phyloP scores from a whole-genome alignment of 305 asterid species.

The Stenogyne calaminthoides region DNA sequence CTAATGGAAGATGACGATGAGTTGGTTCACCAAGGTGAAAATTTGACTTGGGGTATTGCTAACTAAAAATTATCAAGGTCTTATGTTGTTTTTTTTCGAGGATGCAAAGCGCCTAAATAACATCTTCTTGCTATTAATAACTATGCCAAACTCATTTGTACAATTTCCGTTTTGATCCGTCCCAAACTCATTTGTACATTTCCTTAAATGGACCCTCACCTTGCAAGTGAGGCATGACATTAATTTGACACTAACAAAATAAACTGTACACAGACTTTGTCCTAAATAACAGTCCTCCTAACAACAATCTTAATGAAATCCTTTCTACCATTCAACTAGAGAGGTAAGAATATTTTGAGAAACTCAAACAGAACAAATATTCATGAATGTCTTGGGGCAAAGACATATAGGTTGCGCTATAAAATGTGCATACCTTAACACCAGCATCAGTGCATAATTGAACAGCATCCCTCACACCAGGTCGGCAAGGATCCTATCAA shows the following conservation, averaged over 20 bases:
- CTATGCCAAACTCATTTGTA: too few species aligned
- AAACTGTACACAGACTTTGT: neutral
- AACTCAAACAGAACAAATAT: neutral
- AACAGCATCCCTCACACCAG: constrained; percentile 84
- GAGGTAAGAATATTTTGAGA: neutral
- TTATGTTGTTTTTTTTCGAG: too few species aligned
- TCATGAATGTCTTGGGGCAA: neutral
- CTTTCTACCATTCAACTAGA: neutral
- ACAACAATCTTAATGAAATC: neutral
- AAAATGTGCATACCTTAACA: constrained; percentile 65
- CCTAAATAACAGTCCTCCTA: neutral
- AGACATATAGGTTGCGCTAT: neutral
- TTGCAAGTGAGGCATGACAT: neutral
- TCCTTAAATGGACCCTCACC: neutral
- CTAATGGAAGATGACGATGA: too few species aligned
- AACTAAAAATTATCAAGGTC: too few species aligned
- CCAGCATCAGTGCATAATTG: constrained; percentile 82
- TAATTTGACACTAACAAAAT: neutral
- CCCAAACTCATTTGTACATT: too few species aligned
- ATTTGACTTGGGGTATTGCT: too few species aligned
- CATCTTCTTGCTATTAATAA: too few species aligned
- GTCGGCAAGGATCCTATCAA: constrained; percentile 93
- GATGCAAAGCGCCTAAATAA: too few species aligned
- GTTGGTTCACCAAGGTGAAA: too few species aligned
- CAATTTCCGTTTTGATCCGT: too few species aligned